phyloP scores from a whole-genome alignment of 2,329 filamentous ascomycete genomes.

The Neodidymelliopsis sp. region DNA sequence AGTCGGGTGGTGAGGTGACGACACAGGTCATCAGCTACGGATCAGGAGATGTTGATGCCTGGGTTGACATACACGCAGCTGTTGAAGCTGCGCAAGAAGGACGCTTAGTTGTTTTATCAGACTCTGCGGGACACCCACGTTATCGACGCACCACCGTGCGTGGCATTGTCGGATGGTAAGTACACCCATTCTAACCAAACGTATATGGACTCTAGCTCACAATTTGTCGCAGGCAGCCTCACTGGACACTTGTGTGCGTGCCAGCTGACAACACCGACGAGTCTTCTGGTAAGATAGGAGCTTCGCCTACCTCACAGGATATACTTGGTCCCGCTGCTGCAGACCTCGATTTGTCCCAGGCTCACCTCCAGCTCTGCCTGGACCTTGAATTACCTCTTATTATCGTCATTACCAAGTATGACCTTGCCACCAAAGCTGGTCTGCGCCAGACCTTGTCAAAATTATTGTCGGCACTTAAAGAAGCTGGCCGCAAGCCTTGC shows the following conservation, averaged over 20 bases:
- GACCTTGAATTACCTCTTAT: slow-evolving; percentile 79
- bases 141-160: slow-evolving; percentile 89
- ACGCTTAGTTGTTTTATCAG: slow-evolving; percentile 85
- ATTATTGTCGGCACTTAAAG: slow-evolving; percentile 79
- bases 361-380: slow-evolving; percentile 85
- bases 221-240: slow-evolving; percentile 65
- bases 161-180: slow-evolving; percentile 84
- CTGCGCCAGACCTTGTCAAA: slow-evolving; percentile 75
- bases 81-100: slow-evolving; percentile 73
- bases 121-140: slow-evolving; percentile 89
- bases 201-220: not conserved
- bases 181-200: not conserved
- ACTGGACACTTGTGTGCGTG: slow-evolving; percentile 91
- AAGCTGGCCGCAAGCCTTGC: slow-evolving; percentile 73
- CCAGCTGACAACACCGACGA: slow-evolving; percentile 75
- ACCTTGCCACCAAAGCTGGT: slow-evolving; percentile 77
- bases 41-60: slow-evolving; percentile 84
- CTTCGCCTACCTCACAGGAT: slow-evolving; percentile 61
- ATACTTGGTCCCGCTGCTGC: slow-evolving; percentile 59
- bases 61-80: slow-evolving; percentile 90
- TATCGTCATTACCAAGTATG: slow-evolving; percentile 89
- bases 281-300: slow-evolving; percentile 49
- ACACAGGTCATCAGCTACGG: slow-evolving; percentile 79
- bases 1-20: slow-evolving; percentile 18
- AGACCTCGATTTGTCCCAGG: slow-evolving; percentile 75